Evolutionary conservation across 164 flowering plant species (phyloP).

Genomic region (Pachysandra terminalis): DNA sequence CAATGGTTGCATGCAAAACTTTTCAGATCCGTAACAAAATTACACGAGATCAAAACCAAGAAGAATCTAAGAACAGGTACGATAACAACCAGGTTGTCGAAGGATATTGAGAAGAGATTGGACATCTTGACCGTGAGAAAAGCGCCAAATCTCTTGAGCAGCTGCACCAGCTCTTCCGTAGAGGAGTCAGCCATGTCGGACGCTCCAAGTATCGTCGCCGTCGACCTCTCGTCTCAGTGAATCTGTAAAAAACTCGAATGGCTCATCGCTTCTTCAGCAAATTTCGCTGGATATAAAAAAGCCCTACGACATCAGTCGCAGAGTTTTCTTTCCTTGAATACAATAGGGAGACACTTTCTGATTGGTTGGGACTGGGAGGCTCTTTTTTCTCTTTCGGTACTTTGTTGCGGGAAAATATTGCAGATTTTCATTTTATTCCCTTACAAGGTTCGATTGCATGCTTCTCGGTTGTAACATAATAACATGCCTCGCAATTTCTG

Average conservation of each 20-base stretch:
- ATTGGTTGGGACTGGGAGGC: too few species aligned
- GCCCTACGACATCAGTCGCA: not conserved
- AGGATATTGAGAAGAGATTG: slow-evolving; percentile 47
- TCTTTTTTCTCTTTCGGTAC: too few species aligned
- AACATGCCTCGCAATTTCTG: too few species aligned
- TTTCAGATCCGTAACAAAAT: not conserved
- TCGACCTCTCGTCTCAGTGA: not conserved
- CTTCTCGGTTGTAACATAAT: too few species aligned
- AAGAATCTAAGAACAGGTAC: not conserved
- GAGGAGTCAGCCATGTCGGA: slow-evolving; percentile 65
- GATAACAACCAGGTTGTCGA: slow-evolving; percentile 41
- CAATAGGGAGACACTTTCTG: not conserved
- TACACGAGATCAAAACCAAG: not conserved
- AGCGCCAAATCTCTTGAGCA: slow-evolving; percentile 68
- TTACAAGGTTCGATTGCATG: too few species aligned
- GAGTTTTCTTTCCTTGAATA: not conserved
- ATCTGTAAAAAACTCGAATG: not conserved
- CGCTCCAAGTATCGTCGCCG: not conserved
- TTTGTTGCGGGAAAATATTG: too few species aligned
- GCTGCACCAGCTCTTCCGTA: slow-evolving; percentile 66
- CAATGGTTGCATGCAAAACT: not conserved
- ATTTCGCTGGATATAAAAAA: not conserved
- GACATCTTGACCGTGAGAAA: slow-evolving; percentile 72
- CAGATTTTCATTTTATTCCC: too few species aligned
- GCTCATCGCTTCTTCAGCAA: not conserved